Conservation (phyloP, 306 rosid species). For the Ormosia semicastrata region DNA sequence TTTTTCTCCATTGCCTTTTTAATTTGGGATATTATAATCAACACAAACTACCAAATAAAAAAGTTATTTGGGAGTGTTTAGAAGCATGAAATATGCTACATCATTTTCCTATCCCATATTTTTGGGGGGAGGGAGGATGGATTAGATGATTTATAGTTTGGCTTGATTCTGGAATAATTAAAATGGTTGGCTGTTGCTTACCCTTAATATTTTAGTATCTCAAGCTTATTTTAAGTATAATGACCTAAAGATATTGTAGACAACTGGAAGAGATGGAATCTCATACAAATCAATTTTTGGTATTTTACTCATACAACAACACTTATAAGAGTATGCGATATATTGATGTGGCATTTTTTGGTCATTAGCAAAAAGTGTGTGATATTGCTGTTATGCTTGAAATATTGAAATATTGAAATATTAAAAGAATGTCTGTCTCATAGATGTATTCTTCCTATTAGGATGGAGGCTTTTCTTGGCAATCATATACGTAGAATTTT, state of each 20-base stretch:
- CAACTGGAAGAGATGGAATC: background rate
- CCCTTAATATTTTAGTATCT: background rate
- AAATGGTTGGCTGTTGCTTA: background rate
- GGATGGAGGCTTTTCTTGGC: background rate
- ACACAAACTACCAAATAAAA: background rate
- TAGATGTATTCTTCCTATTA: background rate
- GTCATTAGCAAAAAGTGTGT: background rate
- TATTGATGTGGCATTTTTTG: background rate
- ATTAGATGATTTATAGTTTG: background rate
- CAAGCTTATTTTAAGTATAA: background rate
- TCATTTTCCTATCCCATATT: conserved; percentile 1
- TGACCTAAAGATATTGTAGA: background rate
- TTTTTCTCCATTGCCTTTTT: background rate
- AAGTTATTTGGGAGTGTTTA: background rate
- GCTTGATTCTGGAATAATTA: background rate
- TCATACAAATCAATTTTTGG: background rate
- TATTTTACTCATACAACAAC: background rate
- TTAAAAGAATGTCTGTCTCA: background rate
- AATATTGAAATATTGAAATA: conserved; percentile 2
- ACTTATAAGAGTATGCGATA: background rate
- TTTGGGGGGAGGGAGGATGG: background rate
- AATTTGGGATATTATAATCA: conserved; percentile 1
- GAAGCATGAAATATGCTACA: conserved; percentile 14
- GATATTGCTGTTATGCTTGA: conserved; percentile 13
- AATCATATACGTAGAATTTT: background rate